These are phyloP conservation scores for Cladosporium sphaerospermum DNA, from an alignment of 2,329 filamentous ascomycete genomes.

Conservation along the genomic window DNA sequence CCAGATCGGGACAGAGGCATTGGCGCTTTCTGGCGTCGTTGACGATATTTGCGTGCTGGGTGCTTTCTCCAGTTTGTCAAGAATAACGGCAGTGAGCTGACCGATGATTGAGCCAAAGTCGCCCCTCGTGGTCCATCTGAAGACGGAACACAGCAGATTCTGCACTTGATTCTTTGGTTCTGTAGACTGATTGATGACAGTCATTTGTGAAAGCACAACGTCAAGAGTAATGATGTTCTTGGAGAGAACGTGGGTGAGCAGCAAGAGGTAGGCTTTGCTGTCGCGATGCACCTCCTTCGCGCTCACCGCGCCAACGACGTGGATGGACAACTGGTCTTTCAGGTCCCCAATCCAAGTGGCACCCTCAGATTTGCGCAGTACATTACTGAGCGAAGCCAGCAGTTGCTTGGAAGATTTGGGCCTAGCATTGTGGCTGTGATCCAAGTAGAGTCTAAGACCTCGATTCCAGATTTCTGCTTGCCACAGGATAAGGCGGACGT, in stretches of 20 bases:
- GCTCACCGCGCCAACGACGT: conserved; percentile 19
- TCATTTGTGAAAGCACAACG: neutral
- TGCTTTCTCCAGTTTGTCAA: conserved; percentile 25
- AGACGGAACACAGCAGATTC: conserved; percentile 14
- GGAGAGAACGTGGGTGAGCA: conserved; percentile 58
- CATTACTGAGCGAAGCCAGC: conserved; percentile 34
- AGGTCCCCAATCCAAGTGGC: neutral
- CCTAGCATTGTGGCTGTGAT: conserved; percentile 37
- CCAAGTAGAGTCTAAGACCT: conserved; percentile 37
- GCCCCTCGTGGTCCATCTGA: conserved; percentile 29
- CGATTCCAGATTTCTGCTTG: conserved; percentile 33
- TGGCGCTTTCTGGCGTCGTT: neutral
- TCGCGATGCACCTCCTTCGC: conserved; percentile 11
- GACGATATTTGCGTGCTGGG: neutral
- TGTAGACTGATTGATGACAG: neutral
- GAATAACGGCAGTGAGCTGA: conserved; percentile 23
- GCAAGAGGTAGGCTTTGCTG: conserved; percentile 64
- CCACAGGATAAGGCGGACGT: conserved; percentile 29
- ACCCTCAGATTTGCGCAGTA: conserved; percentile 27
- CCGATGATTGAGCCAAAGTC: conserved; percentile 30
- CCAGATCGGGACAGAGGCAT: conserved; percentile 17
- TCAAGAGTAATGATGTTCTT: conserved; percentile 49
- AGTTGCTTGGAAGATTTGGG: conserved; percentile 44
- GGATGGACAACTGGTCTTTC: conserved; percentile 15
- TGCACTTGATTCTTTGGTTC: neutral